Evolutionary conservation across 257 asterid species (phyloP).

Genomic region (Apocynum venetum): DNA sequence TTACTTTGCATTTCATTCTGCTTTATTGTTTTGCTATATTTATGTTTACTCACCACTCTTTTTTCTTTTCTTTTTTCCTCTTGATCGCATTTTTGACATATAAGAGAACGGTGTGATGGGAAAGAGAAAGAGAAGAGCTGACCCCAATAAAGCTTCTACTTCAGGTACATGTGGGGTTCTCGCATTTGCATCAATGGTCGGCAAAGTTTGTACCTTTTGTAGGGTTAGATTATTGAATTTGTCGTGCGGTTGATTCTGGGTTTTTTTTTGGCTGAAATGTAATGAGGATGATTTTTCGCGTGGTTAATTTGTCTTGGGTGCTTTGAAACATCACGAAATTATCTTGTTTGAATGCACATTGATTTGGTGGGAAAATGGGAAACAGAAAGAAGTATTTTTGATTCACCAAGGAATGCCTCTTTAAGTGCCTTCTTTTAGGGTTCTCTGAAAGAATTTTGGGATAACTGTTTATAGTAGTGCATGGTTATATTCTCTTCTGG

Average conservation of each 20-base stretch:
- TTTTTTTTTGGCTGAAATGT: too few species aligned
- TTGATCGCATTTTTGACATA: neutral
- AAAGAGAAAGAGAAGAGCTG: conserved; percentile 38
- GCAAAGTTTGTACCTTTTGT: neutral
- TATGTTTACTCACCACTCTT: neutral
- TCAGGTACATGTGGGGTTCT: conserved; percentile 14
- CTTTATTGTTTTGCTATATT: neutral
- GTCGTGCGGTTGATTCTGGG: neutral
- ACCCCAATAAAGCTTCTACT: conserved; percentile 23
- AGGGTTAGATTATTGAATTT: neutral
- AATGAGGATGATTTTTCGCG: neutral
- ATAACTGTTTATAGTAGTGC: neutral
- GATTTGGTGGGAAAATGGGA: neutral
- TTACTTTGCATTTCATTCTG: neutral
- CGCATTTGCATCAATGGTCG: neutral
- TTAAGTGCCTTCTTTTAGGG: neutral
- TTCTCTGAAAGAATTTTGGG: neutral
- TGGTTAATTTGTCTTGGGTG: neutral
- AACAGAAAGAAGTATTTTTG: neutral
- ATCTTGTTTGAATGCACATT: conserved; percentile 1
- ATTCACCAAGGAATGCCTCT: neutral
- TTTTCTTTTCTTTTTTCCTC: neutral
- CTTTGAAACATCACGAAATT: neutral
- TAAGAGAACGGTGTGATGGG: conserved; percentile 26
- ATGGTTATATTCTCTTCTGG: neutral